A percentile compares a stretch with the other conserved stretches of the same genome.
Evolutionary conservation across 2,329 filamentous ascomycete genomes (phyloP).

Genomic region (Colletotrichum liaoningense): DNA sequence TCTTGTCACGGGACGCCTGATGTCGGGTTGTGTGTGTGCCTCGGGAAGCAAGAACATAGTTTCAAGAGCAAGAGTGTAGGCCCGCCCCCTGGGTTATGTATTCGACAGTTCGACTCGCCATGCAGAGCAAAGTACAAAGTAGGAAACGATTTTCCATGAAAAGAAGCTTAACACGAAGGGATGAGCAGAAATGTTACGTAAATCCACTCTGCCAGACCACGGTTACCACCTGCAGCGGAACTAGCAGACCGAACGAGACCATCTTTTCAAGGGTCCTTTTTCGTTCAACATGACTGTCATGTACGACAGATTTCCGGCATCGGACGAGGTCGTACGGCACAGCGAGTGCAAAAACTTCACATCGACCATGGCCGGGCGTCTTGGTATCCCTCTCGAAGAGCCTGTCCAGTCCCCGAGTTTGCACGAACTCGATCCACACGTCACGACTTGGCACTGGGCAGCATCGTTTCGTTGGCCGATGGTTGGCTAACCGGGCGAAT

Average conservation of each 20-base stretch:
- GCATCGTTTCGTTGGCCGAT: neutral
- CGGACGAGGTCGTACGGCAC: constrained; percentile 3
- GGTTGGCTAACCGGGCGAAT: constrained; percentile 7
- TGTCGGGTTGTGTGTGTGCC: neutral
- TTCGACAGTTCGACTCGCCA: neutral
- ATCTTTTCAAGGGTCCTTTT: too few species aligned
- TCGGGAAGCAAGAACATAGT: neutral
- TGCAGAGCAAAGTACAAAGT: neutral
- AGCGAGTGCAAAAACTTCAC: constrained; percentile 1
- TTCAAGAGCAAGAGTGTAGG: neutral
- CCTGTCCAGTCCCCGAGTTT: constrained; percentile 12
- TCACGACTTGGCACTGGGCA: constrained; percentile 6
- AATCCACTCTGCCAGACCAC: neutral
- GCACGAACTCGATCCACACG: constrained; percentile 13
- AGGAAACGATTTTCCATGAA: neutral
- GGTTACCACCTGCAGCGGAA: neutral
- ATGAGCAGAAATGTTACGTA: constrained; percentile 17
- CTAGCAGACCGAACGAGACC: constrained; percentile 2
- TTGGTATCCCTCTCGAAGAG: neutral
- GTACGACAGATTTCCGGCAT: constrained; percentile 1
- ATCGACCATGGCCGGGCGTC: neutral
- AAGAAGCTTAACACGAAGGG: constrained; percentile 23
- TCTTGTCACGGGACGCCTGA: neutral
- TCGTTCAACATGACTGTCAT: too few species aligned
- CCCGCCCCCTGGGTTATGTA: neutral